Evolutionary conservation across 306 rosid species (phyloP), one percentile per base, ranked within the genome.

Genomic region (Astragalus membranaceus): DNA sequence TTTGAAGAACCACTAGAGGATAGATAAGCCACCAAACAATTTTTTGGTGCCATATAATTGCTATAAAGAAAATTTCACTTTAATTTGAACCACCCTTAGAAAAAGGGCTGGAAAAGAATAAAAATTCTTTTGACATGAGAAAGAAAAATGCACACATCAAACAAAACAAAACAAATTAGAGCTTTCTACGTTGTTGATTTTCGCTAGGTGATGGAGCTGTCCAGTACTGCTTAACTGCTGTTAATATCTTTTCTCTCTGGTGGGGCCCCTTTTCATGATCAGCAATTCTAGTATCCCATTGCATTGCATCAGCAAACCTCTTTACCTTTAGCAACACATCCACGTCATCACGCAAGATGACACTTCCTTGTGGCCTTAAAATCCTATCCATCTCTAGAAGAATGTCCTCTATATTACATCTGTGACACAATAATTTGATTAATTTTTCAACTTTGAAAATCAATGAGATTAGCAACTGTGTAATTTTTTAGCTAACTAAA

Each of bases 331-430:
- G 17, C 80, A 95, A 55, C 70, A 83, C 69, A 52, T 87, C 95
- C 35, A 95, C 92, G 6, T 95, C 97, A 6, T 95, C 97, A n/a
- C 96, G 77, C 36, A 95, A 26, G 20, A 95, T 86, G 1, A 88
- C 84, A 14, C 91, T 84, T 0, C 99, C 97, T 41, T 83, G 73
- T 12, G 97, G 97, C 80, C 97, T 36, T 37, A 95, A 82, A 55
- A 95, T 82, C 79, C 99, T 59, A 42, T 95, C 99, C 96, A 95
- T 95, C 76, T 95, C 99, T 0, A 91, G 60, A 48, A 95, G 80
- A 75, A 91, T 87, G 64, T 87, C 86, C 76, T 85, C 92, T 75
- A 82, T 72, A 11, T 84, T 79, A 59, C 99, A 95, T 52, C 97
- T 94, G 92, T 71, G 3, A 30, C 49, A 54, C 53, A 81, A 41